Evolutionary conservation across 176 grass and related monocot genomes (phyloP), one percentile per base, ranked within the genome.

Genomic region (Phoenix roebelenii): DNA sequence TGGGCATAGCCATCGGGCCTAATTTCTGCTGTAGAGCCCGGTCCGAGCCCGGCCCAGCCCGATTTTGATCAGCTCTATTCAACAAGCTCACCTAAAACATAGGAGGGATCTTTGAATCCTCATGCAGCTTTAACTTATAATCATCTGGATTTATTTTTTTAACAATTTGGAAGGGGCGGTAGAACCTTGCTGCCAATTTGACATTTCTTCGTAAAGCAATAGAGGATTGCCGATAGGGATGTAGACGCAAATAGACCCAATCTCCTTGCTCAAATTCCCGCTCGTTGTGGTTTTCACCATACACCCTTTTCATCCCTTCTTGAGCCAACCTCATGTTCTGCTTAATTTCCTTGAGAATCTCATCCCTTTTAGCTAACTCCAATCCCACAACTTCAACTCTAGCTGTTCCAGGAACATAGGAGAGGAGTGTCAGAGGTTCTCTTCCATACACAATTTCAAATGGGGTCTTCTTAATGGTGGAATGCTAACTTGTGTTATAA

Each of bases 401-500:
- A 5, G 54, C 3, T 19, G n/a, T 56, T 20, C 54, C 6, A 6
- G 16, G 16, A 18, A 56, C n/a, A 22, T 56, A 56, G 54, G 17
- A 18, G 3, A 56, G 3, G 2, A 22, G 22, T 7, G n/a, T 19
- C 7, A 7, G 17, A 22, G 54, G 18, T 3, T 20, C 20, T 20
- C 17, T 4, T 7, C 18, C 18, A n/a, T 20, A n/a, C n/a, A 56
- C 18, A 19, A 22, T 2, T 20, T 56, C 54, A 56, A 56, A 56
- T 7, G 54, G 54, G 22, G 54, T 56, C 18, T 10, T 56, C 7
- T 56, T 23, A 7, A 56, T 56, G 4, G 54, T 7, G 7, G 54
- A 56, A 22, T 56, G 54, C 54, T 17, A 56, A 56, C 54, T 56
- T 19, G 54, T 56, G 22, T 56, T 56, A 20, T 56, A 56, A 56